Evolutionary conservation across 768 basidiomycete species (phyloP).

Genomic region (Lentinula aciculospora): DNA sequence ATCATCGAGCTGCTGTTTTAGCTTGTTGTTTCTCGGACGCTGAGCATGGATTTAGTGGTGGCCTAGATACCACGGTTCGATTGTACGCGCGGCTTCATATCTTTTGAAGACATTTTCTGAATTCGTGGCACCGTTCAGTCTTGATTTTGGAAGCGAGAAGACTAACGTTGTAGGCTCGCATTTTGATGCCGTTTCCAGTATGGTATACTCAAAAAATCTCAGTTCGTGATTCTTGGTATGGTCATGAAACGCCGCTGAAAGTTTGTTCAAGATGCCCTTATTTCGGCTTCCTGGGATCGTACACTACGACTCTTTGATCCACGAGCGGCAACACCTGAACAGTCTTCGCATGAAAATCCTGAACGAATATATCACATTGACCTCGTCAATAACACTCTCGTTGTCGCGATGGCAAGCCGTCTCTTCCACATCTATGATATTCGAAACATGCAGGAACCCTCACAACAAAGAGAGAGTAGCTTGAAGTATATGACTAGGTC

Average conservation of each 20-base stretch:
- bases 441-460: slow-evolving; percentile 67
- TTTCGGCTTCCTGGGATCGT: slow-evolving; percentile 92
- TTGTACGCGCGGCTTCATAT: too few species aligned
- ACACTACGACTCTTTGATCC: slow-evolving; percentile 88
- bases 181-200: slow-evolving; percentile 70
- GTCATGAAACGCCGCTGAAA: neutral
- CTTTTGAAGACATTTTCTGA: too few species aligned
- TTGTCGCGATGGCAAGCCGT: slow-evolving; percentile 90
- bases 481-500: slow-evolving; percentile 93
- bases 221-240: slow-evolving; percentile 37
- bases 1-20: slow-evolving; percentile 87
- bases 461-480: slow-evolving; percentile 85
- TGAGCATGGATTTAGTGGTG: slow-evolving; percentile 74
- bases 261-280: slow-evolving; percentile 49
- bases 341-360: slow-evolving; percentile 61
- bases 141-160: slow-evolving; percentile 72
- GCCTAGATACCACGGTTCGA: slow-evolving; percentile 77
- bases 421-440: slow-evolving; percentile 88
- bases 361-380: slow-evolving; percentile 87
- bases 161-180: slow-evolving; percentile 76
- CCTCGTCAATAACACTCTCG: slow-evolving; percentile 69
- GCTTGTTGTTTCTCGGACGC: slow-evolving; percentile 69
- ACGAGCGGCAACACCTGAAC: slow-evolving; percentile 49
- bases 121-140: slow-evolving; percentile 33
- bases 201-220: slow-evolving; percentile 61